A percentile compares a stretch with the other conserved stretches of the same genome.
Evolutionary conservation across 345 rosid genomes (phyloP).

Genomic region (Cardamine chenopodiifolia): DNA sequence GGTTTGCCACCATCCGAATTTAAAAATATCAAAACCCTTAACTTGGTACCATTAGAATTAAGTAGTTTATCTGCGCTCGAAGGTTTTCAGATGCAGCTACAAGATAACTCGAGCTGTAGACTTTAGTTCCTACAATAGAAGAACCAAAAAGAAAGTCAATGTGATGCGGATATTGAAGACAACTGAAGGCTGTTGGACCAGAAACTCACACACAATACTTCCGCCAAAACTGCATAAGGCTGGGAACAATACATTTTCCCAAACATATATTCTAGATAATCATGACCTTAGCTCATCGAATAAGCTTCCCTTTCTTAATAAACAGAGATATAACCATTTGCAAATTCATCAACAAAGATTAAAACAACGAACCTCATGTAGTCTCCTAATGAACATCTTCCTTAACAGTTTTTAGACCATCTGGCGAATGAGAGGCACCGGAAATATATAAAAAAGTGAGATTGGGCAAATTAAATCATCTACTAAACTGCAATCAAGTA

Average conservation of each 20-base stretch:
- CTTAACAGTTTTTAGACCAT: constrained; percentile 74
- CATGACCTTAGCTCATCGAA: not conserved
- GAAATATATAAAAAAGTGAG: no score
- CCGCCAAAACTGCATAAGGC: constrained; percentile 61
- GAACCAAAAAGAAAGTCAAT: not conserved
- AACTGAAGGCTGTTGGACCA: constrained; percentile 2
- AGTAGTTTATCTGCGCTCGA: constrained; percentile 8
- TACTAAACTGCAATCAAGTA: constrained; percentile 7
- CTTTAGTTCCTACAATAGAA: constrained; percentile 34
- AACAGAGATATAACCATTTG: not conserved
- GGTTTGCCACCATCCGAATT: constrained; percentile 4
- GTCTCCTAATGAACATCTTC: constrained; percentile 78
- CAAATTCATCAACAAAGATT: no score
- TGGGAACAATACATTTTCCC: constrained; percentile 31
- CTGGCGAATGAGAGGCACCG: constrained; percentile 44
- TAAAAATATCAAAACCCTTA: not conserved
- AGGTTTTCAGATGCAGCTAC: constrained; percentile 19
- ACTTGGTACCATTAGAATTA: not conserved
- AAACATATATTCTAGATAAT: not conserved
- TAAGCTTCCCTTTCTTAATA: not conserved
- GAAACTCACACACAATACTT: constrained; percentile 64
- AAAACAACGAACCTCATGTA: constrained; percentile 52
- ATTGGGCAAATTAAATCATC: not conserved
- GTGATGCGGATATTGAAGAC: not conserved
- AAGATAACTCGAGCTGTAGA: constrained; percentile 12